Conservation (phyloP, 2,329 filamentous ascomycete species). For the Neoascochyta sp. region DNA sequence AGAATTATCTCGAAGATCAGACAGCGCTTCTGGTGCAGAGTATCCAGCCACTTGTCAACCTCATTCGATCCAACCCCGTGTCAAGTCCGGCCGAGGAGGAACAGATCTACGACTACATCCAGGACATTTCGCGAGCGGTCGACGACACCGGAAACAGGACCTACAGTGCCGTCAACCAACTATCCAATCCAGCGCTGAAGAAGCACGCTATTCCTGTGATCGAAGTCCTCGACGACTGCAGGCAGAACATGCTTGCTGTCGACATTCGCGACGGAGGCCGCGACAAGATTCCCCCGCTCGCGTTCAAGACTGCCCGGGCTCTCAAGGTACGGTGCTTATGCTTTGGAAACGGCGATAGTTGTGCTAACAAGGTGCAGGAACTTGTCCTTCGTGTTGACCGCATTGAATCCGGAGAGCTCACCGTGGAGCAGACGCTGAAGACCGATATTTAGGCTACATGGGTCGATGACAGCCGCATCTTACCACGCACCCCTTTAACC, state of each 20-base stretch:
- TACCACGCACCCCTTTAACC: no score
- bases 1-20: constrained; percentile 80
- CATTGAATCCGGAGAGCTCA: constrained; percentile 40
- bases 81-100: constrained; percentile 31
- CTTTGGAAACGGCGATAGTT: no score
- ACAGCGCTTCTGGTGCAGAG: constrained; percentile 73
- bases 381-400: constrained; percentile 42
- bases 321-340: constrained; percentile 68
- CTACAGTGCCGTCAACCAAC: constrained; percentile 47
- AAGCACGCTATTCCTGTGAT: constrained; percentile 52
- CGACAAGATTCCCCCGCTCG: constrained; percentile 69
- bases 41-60: constrained; percentile 74
- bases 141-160: constrained; percentile 66
- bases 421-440: constrained; percentile 31
- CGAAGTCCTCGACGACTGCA: constrained; percentile 58
- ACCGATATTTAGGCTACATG: constrained; percentile 28
- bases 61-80: constrained; percentile 52
- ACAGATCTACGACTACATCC: constrained; percentile 65
- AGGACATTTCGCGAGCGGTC: constrained; percentile 67
- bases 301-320: constrained; percentile 81
- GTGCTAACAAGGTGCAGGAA: constrained; percentile 26
- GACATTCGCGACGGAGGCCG: constrained; percentile 60
- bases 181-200: constrained; percentile 51
- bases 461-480: no score
- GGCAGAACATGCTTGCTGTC: constrained; percentile 61